A percentile compares a stretch with the other conserved stretches of the same genome.
phyloP scores from a whole-genome alignment of 2,329 filamentous ascomycete species.

The Aspergillus sp. region DNA sequence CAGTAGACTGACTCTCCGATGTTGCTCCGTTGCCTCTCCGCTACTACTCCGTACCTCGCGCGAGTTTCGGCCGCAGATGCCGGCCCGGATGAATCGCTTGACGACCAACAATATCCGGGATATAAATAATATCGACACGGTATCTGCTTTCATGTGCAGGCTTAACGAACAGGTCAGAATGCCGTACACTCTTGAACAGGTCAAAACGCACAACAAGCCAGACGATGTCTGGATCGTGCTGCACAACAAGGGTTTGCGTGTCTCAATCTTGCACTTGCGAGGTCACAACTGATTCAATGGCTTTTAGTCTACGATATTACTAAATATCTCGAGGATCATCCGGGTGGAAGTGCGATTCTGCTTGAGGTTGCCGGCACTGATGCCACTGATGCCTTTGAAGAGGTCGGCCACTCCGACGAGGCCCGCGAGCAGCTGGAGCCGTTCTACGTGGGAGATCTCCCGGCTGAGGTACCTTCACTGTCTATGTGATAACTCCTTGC shows the following conservation, averaged over 20 bases:
- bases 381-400: conserved; percentile 42
- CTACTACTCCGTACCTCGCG: too few relatives aligned
- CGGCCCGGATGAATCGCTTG: too few relatives aligned
- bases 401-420: conserved; percentile 46
- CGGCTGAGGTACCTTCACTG: conserved; percentile 11
- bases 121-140: too few relatives aligned
- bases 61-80: too few relatives aligned
- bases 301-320: conserved; percentile 57
- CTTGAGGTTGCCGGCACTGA: conserved; percentile 42
- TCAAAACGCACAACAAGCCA: background rate
- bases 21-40: too few relatives aligned
- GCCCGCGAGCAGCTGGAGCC: conserved; percentile 40
- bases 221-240: conserved; percentile 52
- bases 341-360: conserved; percentile 43
- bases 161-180: too few relatives aligned
- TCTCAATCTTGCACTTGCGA: background rate
- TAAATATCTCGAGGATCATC: conserved; percentile 59
- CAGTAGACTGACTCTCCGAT: too few relatives aligned
- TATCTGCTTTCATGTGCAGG: too few relatives aligned
- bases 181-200: too few relatives aligned
- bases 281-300: background rate
- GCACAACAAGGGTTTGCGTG: conserved; percentile 49
- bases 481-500: too few relatives aligned
- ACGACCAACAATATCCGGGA: too few relatives aligned
- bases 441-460: conserved; percentile 33